Evolutionary conservation across 257 asterid species (phyloP).

Genomic region (Nicotiana sylvestris): DNA sequence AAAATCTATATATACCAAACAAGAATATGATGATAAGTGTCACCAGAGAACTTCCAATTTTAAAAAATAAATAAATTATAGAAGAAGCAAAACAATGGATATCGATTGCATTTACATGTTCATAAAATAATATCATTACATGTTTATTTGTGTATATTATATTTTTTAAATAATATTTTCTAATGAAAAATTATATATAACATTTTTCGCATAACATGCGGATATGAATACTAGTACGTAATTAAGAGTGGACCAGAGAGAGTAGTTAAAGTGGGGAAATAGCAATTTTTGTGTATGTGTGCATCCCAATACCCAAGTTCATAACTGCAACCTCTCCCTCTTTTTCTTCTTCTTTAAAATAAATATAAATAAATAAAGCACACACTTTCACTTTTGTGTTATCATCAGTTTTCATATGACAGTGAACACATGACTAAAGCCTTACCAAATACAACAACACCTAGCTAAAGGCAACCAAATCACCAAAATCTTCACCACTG

Average conservation of each 20-base stretch:
- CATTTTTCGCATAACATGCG: no score
- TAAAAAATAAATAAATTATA: no score
- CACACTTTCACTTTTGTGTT: conserved; percentile 1
- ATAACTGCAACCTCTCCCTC: neutral
- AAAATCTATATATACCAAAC: no score
- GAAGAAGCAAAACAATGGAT: no score
- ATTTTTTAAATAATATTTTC: no score
- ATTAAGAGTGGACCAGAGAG: neutral
- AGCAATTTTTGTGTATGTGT: neutral
- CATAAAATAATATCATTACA: no score
- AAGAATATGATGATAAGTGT: no score
- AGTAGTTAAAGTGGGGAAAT: neutral
- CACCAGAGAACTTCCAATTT: no score
- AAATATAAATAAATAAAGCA: neutral
- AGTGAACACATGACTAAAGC: conserved; percentile 51
- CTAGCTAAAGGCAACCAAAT: conserved; percentile 16
- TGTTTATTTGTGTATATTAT: no score
- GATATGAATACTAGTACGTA: neutral
- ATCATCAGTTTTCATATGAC: conserved; percentile 10
- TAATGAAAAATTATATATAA: no score
- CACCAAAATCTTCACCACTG: neutral
- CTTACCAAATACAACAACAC: conserved; percentile 26
- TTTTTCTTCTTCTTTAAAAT: neutral
- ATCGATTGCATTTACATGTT: no score
- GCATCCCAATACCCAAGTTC: neutral